Base-by-base conservation (phyloP, 306 rosid genomes). In the Ziziphus jujuba region DNA sequence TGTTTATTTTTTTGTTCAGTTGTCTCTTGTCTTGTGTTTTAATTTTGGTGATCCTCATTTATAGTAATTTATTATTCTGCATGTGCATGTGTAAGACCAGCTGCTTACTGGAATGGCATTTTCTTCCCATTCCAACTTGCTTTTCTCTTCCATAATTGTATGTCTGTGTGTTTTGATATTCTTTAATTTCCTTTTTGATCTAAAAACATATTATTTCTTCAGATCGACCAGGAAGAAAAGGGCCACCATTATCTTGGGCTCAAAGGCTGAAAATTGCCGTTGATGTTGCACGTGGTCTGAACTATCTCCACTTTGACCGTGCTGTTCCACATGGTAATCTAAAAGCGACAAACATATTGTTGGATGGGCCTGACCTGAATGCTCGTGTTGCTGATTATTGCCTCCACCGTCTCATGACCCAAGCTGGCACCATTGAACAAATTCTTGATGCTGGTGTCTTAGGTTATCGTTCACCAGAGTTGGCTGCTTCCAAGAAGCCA, bases 251-350 rank as follows among this genome's bases (percentile, higher is more conserved):
- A 77, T 78, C 88, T 44, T 95, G 99, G 99, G 79, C 71, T 1
- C 99, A 91, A 67, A 85, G 97, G 82, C 97, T 95, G 77, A 95
- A 88, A 80, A 85, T 95, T 69, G 95, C 97, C 3, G 99, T 95
- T 45, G 99, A 95, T 66, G 88, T 95, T 49, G 96, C 97, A 64
- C 99, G 99, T 33, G 99, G 99, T 72, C 89, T 95, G 79, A 95
- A 95, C 95, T 95, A 95, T 85, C 99, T 95, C 85, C 99, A 95
- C 79, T 95, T 95, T 24, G 99, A 95, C 67, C 96, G 99, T 23
- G 99, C 96, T n/a, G 80, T 95, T 71, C 99, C 99, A 0, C 99
- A 95, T 0, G 99, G 99, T 24, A 91, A 95, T 84, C 89, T 95
- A 6, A 95, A 95, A 69, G 96, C 97, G 59, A 84, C 99, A 63